Percentiles rank a stretch among this genome's conserved stretches.
Evolutionary conservation across 2,329 filamentous ascomycete species (phyloP).

Genomic region (Simplicillium sp.): DNA sequence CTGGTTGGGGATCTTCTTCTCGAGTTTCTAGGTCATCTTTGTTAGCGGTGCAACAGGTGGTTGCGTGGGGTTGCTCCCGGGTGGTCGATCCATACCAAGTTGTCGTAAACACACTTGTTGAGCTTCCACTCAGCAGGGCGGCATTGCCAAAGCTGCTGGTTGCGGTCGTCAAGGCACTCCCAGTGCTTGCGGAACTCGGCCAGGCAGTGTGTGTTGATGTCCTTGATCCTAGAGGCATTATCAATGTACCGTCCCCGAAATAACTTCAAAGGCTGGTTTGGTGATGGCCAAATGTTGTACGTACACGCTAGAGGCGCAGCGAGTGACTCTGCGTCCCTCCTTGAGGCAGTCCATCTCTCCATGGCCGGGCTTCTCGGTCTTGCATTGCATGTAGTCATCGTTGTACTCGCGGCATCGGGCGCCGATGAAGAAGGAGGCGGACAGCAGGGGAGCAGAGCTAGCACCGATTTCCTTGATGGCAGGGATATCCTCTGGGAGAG

Average conservation of each 20-base stretch:
- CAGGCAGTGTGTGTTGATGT: conserved; percentile 92
- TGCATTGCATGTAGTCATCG: conserved; percentile 99
- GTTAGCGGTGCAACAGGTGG: too few species aligned
- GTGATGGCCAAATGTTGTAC: conserved; percentile 25
- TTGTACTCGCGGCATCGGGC: conserved; percentile 92
- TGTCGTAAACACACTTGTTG: conserved; percentile 93
- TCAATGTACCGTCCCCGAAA: conserved; percentile 4
- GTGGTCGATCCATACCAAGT: conserved; percentile 59
- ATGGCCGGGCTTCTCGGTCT: conserved; percentile 81
- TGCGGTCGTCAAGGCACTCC: conserved; percentile 93
- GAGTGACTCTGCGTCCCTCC: conserved; percentile 91
- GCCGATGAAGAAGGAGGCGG: conserved; percentile 93
- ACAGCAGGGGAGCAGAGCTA: conserved; percentile 84
- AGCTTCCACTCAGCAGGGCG: conserved; percentile 77
- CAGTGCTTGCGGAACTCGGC: conserved; percentile 88
- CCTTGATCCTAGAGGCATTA: conserved; percentile 57
- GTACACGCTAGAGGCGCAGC: conserved; percentile 94
- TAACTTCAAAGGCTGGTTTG: background rate
- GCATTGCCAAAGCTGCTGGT: conserved; percentile 97
- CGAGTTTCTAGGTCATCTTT: conserved; percentile 50
- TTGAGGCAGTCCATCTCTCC: conserved; percentile 93
- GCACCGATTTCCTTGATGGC: conserved; percentile 89
- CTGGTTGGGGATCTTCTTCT: conserved; percentile 70
- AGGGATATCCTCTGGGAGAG: conserved; percentile 84
- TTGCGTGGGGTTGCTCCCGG: too few species aligned